These are phyloP conservation scores for Magnaporthales sp. DNA, from an alignment of 2,329 filamentous ascomycete species.

Conservation along the genomic window DNA sequence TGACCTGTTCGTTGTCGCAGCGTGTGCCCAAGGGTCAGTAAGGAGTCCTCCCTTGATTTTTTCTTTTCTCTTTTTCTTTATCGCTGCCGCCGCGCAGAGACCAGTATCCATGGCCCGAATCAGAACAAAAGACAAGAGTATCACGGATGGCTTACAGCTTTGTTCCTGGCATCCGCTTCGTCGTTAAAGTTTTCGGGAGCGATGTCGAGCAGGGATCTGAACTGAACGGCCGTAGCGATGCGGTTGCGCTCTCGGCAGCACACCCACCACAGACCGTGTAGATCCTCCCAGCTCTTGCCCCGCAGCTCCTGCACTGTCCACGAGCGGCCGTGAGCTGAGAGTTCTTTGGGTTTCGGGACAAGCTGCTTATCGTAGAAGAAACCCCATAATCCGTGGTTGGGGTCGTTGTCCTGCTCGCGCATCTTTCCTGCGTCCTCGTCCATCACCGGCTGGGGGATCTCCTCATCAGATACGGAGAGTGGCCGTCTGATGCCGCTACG, in stretches of 20 bases:
- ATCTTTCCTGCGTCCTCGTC: slow-evolving; percentile 32
- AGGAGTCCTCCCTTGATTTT: not conserved
- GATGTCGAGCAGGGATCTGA: slow-evolving; percentile 44
- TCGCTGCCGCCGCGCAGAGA: too few species aligned
- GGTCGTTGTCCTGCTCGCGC: slow-evolving; percentile 50
- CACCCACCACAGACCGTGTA: slow-evolving; percentile 90
- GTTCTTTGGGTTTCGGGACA: slow-evolving; percentile 63
- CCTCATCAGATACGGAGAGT: slow-evolving; percentile 63
- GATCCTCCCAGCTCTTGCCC: slow-evolving; percentile 84
- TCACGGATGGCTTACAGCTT: not conserved
- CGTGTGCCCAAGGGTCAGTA: not conserved
- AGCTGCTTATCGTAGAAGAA: slow-evolving; percentile 73
- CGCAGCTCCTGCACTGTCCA: slow-evolving; percentile 85
- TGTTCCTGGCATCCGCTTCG: not conserved
- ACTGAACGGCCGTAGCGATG: slow-evolving; percentile 66
- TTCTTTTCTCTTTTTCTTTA: not conserved
- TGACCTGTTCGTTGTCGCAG: slow-evolving; percentile 43
- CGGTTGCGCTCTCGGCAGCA: slow-evolving; percentile 88
- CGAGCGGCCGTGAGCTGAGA: slow-evolving; percentile 63
- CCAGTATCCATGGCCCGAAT: too few species aligned
- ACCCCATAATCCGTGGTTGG: slow-evolving; percentile 80
- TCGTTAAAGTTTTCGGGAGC: not conserved
- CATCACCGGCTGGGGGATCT: slow-evolving; percentile 61
- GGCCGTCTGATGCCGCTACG: slow-evolving; percentile 66
- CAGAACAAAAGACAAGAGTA: not conserved